Evolutionary conservation across 345 rosid genomes (phyloP).

Genomic region (Isatis tinctoria): DNA sequence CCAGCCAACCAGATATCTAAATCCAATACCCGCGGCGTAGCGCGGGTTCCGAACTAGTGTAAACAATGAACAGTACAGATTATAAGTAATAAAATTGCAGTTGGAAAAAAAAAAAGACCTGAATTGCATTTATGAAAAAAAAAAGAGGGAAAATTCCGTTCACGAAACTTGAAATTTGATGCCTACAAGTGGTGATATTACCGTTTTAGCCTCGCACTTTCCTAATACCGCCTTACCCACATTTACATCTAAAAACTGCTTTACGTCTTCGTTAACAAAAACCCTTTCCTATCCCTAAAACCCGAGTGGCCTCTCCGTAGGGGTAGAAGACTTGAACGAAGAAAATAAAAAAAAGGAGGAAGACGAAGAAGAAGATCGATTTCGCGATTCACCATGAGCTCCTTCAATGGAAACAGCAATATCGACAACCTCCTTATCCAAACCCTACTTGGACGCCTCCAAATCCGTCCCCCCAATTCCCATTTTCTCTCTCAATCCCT

Average conservation of each 20-base stretch:
- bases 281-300: constrained; percentile 31
- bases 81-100: too few relatives aligned
- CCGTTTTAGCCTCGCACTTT: neutral
- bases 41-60: too few relatives aligned
- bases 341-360: neutral
- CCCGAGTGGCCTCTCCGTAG: constrained; percentile 3
- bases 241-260: neutral
- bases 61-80: too few relatives aligned
- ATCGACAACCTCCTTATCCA: constrained; percentile 76
- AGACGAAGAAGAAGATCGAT: neutral
- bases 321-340: neutral
- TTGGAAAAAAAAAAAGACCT: too few relatives aligned
- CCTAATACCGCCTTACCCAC: neutral
- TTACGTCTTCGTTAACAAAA: neutral
- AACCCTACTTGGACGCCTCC: constrained; percentile 84
- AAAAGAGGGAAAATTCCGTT: too few relatives aligned
- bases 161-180: neutral
- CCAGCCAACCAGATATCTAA: too few relatives aligned
- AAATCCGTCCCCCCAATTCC: constrained; percentile 54
- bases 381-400: constrained; percentile 42
- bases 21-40: too few relatives aligned
- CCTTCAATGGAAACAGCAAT: constrained; percentile 48
- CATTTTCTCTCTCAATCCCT: constrained; percentile 68
- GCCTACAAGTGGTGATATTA: neutral
- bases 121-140: too few relatives aligned